Evolutionary conservation across 495 filamentous ascomycete species (phyloP).

Genomic region (Diplogelasinospora grovesii): DNA sequence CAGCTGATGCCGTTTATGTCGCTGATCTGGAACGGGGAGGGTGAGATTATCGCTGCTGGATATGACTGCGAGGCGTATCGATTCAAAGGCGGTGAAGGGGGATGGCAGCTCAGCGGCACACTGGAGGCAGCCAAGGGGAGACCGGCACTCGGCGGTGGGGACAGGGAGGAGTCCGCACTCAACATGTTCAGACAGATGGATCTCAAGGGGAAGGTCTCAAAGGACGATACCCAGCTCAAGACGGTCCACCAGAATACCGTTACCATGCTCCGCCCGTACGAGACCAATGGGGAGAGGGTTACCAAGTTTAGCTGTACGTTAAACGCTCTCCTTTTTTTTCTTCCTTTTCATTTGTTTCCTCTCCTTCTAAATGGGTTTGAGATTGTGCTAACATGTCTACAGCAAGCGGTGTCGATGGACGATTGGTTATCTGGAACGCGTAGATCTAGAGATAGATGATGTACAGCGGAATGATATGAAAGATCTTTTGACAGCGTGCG

Average conservation of each 20-base stretch:
- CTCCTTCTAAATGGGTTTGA: conserved; percentile 3
- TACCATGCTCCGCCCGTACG: conserved; percentile 69
- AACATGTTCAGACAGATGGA: conserved; percentile 99
- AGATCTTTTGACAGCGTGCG: too few relatives aligned
- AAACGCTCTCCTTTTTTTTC: too few relatives aligned
- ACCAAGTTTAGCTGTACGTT: conserved; percentile 86
- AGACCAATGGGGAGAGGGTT: conserved; percentile 56
- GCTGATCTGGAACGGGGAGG: conserved; percentile 86
- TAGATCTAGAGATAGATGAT: too few relatives aligned
- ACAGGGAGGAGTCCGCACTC: conserved; percentile 65
- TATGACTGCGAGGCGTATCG: conserved; percentile 95
- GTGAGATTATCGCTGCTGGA: conserved; percentile 90
- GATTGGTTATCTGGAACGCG: conserved; percentile 72
- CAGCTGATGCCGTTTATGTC: conserved; percentile 87
- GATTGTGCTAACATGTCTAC: conserved; percentile 34
- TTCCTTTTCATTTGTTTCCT: conserved; percentile 5
- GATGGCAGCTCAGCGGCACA: conserved; percentile 82
- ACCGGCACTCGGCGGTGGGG: conserved; percentile 38
- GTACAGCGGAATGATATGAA: too few relatives aligned
- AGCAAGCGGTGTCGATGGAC: conserved; percentile 92
- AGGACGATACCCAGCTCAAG: conserved; percentile 87
- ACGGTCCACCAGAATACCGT: conserved; percentile 98
- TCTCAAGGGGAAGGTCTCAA: conserved; percentile 81
- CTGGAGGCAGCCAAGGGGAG: conserved; percentile 77
- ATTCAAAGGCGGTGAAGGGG: conserved; percentile 70